Evolutionary conservation across 1,284 basidiomycete species (phyloP), one percentile per base, ranked within the genome.

Genomic region (Ceratobasidium sp.): DNA sequence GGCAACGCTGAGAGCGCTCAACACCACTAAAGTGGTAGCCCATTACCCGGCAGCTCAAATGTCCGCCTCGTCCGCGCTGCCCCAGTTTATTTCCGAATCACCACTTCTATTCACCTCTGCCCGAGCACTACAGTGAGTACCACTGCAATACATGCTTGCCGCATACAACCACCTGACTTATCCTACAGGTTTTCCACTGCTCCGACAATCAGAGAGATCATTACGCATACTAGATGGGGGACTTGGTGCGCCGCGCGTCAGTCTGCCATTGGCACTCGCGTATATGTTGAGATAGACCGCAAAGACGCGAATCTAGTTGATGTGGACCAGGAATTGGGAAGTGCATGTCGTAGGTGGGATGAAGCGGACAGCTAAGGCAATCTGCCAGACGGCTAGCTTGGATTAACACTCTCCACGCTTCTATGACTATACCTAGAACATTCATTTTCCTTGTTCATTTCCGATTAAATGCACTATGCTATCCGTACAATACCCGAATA

Each of bases 301-400:
- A 76, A 76, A 45, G 73, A 78, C 9, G 76, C 74, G 1, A 76
- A 76, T 31, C 57, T 78, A 15, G 77, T 78, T n/a, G 77, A 78
- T 56, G 77, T 78, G 19, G 77, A 78, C 41, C 73, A 67, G 19
- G 77, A 78, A 36, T 36, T 78, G n/a, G 74, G 62, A 44, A 75
- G 57, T 27, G 74, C 74, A 27, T 72, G 69, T n/a, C 56, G 69
- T 5, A 60, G 69, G 41, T 72, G 69, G 69, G 69, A 72, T 9
- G 57, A 72, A 17, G 36, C 19, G 7, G 69, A 72, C 14, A 9
- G 17, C 36, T 72, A 33, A 51, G n/a, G 22, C 27, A 3, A 5
- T 41, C 8, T 24, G 33, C 47, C n/a, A 2, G 14, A 24, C 22
- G 15, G 14, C 22, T 19, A 29, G 17, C 8, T 31, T 51, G 47